Evolutionary conservation across 768 basidiomycete genomes (phyloP), one percentile per base, ranked within the genome.

Genomic region (Rhodotorula toruloides): DNA sequence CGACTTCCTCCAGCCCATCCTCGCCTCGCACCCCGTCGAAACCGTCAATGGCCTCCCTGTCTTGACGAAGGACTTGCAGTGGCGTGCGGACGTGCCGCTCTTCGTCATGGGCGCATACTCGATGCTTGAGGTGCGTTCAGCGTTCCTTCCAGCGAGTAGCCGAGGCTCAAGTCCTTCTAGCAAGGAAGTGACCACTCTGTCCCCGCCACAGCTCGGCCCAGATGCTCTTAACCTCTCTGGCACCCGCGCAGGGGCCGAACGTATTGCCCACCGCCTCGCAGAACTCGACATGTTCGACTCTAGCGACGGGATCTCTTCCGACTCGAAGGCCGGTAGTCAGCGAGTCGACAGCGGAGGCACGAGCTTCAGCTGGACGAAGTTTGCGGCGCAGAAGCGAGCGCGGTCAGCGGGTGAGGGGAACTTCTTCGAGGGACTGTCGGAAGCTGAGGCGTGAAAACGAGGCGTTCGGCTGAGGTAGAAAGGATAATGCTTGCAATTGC

Each of bases 51-150:
- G 70, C 19, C 50, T 73, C 13, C 74, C 74, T 0, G 31, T 40
- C n/a, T 36, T 74, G 9, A 73, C 72, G 17, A 39, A 25, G 17
- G 72, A 73, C 61, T 32, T 74, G 9, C 65, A 61, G 39, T 72
- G 67, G 68, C 43, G 25, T 32, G 40, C 31, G 12, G 58, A 61
- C 2, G 14, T 71, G 12, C 70, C 70, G 10, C 37, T 61, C 17
- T 71, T 71, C 47, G 43, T 71, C 10, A 32, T 61, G 39, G 70
- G 70, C 9, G 70, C 70, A 0, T 71, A 58, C 52, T 52, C 65
- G 31, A 71, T 71, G 70, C 62, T 71, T 11, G 70, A 71, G 64
- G 68, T 70, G 52, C 27, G 68, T 47, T n/a, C 29, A n/a, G n/a
- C n/a, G 7, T 27, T 9, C 27, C 27, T 25, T 27, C 16, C 39